Conservation (phyloP, 129 eudicot genomes). For the Saposhnikovia divaricata region DNA sequence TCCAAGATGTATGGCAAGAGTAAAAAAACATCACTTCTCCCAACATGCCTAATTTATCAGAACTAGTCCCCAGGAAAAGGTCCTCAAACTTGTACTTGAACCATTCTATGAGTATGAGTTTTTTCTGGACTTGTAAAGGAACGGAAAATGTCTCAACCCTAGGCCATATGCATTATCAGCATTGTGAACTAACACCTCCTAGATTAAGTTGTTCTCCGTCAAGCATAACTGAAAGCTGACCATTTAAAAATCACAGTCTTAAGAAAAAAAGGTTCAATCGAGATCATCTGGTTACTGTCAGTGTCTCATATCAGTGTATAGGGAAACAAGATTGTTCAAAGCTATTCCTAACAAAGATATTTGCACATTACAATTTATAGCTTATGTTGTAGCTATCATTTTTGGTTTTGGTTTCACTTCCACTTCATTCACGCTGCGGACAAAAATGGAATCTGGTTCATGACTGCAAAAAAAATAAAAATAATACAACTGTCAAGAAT, state of each 20-base stretch:
- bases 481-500: neutral
- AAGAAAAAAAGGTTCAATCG: neutral
- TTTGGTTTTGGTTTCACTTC: constrained; percentile 98
- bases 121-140: neutral
- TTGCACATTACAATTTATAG: constrained; percentile 27
- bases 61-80: no score
- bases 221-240: neutral
- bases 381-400: constrained; percentile 48
- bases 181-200: neutral
- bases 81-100: no score
- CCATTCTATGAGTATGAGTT: neutral
- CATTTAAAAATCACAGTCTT: neutral
- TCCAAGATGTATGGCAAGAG: no score
- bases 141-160: neutral
- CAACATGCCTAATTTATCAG: no score
- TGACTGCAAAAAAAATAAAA: constrained; percentile 48
- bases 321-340: constrained; percentile 1
- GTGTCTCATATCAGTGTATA: neutral
- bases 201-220: neutral
- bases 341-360: constrained; percentile 2
- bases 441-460: constrained; percentile 81
- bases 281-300: constrained; percentile 13
- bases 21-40: no score
- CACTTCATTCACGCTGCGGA: constrained; percentile 26
- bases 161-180: neutral